Percentiles rank a stretch among this genome's conserved stretches.
Conservation (phyloP, 2,329 filamentous ascomycete species). For the Sordariomycetes sp. region DNA sequence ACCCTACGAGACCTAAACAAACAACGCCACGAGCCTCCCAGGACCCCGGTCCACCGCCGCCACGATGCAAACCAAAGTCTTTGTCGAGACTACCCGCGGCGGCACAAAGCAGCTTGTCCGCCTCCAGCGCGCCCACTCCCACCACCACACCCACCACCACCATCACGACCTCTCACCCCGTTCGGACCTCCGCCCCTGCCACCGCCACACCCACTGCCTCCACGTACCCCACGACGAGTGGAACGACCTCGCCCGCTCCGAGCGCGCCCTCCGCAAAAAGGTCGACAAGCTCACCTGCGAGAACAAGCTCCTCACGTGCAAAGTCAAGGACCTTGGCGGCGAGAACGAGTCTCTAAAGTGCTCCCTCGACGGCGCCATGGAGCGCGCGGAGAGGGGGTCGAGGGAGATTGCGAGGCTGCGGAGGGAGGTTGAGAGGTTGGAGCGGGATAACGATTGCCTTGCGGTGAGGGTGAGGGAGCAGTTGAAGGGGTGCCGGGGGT, state of each 20-base stretch:
- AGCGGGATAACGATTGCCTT: constrained; percentile 23
- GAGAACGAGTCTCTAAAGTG: constrained; percentile 26
- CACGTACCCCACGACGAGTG: constrained; percentile 17
- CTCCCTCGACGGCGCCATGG: constrained; percentile 20
- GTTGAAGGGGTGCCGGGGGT: constrained; percentile 12
- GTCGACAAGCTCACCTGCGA: constrained; percentile 21
- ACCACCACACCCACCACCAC: constrained; percentile 16
- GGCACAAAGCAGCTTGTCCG: constrained; percentile 22
- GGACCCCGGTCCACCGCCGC: background rate
- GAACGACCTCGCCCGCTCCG: constrained; percentile 14
- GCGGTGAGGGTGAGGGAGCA: constrained; percentile 21
- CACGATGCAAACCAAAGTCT: constrained; percentile 20
- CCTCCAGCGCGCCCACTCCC: constrained; percentile 22
- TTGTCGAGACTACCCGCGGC: constrained; percentile 19
- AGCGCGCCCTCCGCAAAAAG: constrained; percentile 12
- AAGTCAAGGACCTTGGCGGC: constrained; percentile 21
- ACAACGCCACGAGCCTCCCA: background rate
- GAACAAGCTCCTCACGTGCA: constrained; percentile 17
- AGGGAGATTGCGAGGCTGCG: constrained; percentile 21
- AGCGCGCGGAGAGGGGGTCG: constrained; percentile 19
- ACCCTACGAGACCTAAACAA: no score
- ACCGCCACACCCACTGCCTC: constrained; percentile 19
- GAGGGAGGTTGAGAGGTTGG: constrained; percentile 20
- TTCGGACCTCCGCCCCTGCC: constrained; percentile 16
- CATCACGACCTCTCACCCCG: constrained; percentile 22